phyloP scores from a whole-genome alignment of 2,329 filamentous ascomycete genomes.

The Aspergillus neoniger region DNA sequence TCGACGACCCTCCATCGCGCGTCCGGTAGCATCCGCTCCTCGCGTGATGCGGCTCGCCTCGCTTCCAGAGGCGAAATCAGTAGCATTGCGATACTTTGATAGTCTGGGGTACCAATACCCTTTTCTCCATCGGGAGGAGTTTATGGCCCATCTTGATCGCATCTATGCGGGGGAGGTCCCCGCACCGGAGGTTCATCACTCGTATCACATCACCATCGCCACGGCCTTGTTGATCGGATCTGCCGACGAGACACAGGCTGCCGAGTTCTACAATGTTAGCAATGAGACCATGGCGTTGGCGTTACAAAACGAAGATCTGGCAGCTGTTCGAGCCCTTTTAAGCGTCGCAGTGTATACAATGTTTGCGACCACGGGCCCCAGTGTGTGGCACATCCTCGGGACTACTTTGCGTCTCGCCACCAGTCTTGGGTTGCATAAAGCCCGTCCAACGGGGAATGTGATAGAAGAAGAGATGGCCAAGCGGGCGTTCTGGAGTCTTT shows the following conservation, averaged over 20 bases:
- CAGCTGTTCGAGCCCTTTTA: constrained; percentile 39
- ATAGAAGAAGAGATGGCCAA: constrained; percentile 44
- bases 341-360: constrained; percentile 41
- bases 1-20: constrained; percentile 37
- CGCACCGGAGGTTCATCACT: constrained; percentile 36
- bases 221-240: constrained; percentile 39
- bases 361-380: constrained; percentile 41
- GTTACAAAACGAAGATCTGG: constrained; percentile 42
- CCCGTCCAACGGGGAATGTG: constrained; percentile 28
- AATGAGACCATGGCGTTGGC: constrained; percentile 37
- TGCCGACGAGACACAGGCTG: constrained; percentile 32
- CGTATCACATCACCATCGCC: constrained; percentile 42
- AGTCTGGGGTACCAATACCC: constrained; percentile 44
- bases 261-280: constrained; percentile 39
- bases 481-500: constrained; percentile 48
- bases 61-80: constrained; percentile 37
- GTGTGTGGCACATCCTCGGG: constrained; percentile 44
- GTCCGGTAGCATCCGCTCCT: constrained; percentile 32
- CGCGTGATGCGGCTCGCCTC: constrained; percentile 38
- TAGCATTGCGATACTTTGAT: constrained; percentile 40
- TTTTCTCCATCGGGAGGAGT: constrained; percentile 38
- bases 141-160: constrained; percentile 34
- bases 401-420: constrained; percentile 40
- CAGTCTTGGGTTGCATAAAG: constrained; percentile 42
- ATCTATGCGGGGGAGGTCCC: constrained; percentile 39